phyloP scores from a whole-genome alignment of 2,329 filamentous ascomycete genomes.

The Apiospora aurea region DNA sequence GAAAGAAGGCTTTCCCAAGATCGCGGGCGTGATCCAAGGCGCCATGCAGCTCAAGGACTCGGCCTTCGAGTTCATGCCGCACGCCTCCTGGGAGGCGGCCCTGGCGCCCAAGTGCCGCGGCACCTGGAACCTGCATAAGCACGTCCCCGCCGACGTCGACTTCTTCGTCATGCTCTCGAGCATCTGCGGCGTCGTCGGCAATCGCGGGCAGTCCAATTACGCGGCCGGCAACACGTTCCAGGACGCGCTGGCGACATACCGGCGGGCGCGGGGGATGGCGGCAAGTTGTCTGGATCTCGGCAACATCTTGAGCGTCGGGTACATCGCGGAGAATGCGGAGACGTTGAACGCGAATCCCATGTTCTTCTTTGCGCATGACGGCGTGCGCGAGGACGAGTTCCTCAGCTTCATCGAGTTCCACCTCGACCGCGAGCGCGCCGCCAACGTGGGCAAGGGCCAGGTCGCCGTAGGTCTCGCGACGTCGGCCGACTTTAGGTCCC shows the following conservation, averaged over 20 bases:
- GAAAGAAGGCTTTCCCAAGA: constrained; percentile 15
- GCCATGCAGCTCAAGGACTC: constrained; percentile 26
- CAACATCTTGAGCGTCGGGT: constrained; percentile 34
- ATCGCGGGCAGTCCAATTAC: constrained; percentile 45
- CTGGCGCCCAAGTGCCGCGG: constrained; percentile 51
- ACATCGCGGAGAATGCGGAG: constrained; percentile 32
- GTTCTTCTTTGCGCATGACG: constrained; percentile 24
- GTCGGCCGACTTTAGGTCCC: constrained; percentile 20
- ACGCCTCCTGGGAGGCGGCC: constrained; percentile 39
- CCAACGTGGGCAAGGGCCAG: not conserved
- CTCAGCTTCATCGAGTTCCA: constrained; percentile 22
- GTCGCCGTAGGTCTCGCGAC: constrained; percentile 16
- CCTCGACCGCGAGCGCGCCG: constrained; percentile 5
- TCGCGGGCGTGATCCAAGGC: constrained; percentile 20
- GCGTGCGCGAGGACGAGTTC: constrained; percentile 36
- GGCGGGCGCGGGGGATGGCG: constrained; percentile 29
- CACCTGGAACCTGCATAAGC: constrained; percentile 47
- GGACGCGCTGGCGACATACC: constrained; percentile 40
- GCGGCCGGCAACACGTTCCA: constrained; percentile 43
- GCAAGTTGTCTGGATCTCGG: constrained; percentile 35
- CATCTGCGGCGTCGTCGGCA: constrained; percentile 40
- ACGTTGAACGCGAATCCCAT: constrained; percentile 34
- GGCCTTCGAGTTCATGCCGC: constrained; percentile 38
- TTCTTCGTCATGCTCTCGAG: constrained; percentile 46
- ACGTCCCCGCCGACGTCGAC: constrained; percentile 38